Conservation (phyloP, 441 rosid genomes). For the Melastoma candidum region DNA sequence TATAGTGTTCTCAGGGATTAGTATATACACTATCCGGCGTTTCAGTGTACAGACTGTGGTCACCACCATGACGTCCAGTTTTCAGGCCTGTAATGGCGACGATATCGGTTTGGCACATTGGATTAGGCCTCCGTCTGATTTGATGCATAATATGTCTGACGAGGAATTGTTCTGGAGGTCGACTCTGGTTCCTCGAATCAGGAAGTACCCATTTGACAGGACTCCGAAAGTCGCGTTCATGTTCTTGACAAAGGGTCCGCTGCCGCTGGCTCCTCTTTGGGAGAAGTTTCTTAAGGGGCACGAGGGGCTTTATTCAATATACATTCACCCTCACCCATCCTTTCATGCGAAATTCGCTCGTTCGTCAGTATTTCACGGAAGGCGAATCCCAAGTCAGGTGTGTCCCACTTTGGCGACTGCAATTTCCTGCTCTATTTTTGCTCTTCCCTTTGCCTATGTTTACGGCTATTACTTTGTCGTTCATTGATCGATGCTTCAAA, state of each 20-base stretch:
- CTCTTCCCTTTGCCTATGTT: no score
- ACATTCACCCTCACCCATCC: slow-evolving; percentile 13
- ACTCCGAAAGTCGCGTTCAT: slow-evolving; percentile 14
- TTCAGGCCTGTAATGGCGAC: slow-evolving; percentile 43
- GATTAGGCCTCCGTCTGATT: slow-evolving; percentile 47
- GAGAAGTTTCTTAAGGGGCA: slow-evolving; percentile 17
- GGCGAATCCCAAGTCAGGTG: slow-evolving; percentile 17
- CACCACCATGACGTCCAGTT: slow-evolving; percentile 34
- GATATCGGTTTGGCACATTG: slow-evolving; percentile 32
- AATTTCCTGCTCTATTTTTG: no score
- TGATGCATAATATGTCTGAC: slow-evolving; percentile 54
- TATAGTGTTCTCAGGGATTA: slow-evolving; percentile 46
- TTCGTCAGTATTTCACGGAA: slow-evolving; percentile 4
- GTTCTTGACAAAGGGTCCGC: slow-evolving; percentile 17
- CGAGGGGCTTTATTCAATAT: slow-evolving; percentile 12
- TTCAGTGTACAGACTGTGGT: slow-evolving; percentile 44
- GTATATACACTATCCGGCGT: slow-evolving; percentile 53
- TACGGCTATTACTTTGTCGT: no score
- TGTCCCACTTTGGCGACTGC: neutral
- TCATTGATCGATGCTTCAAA: no score
- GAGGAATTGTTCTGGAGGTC: slow-evolving; percentile 54
- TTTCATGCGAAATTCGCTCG: slow-evolving; percentile 10
- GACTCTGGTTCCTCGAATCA: slow-evolving; percentile 10
- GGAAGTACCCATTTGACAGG: slow-evolving; percentile 14
- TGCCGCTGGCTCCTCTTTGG: slow-evolving; percentile 18